Evolutionary conservation across 441 rosid species (phyloP), one percentile per base, ranked within the genome.

Genomic region (Kokia cookei): DNA sequence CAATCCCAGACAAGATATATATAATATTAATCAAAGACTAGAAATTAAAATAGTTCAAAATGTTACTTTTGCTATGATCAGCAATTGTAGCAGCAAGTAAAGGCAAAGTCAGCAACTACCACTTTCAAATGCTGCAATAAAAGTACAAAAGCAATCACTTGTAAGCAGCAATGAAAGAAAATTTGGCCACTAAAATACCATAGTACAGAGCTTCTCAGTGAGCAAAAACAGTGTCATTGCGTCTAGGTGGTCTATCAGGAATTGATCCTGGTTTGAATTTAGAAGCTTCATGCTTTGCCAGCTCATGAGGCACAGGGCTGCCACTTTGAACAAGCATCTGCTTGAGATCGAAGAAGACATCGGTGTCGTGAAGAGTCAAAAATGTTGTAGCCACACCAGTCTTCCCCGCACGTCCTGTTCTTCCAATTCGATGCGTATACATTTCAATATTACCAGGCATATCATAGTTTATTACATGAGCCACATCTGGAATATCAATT

Each of bases 331-430:
- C 81, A 55, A 90, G 91, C 96, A 89, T 90, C 81, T 90, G 93
- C 86, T 87, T 89, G 51, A 90, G 90, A 86, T 90, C 96, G 72
- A 85, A 90, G 77, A 89, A 90, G 53, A 90, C 96, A 61, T 87
- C 91, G 3, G 82, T 45, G 76, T 90, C 96, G 0, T 80, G 82
- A 3, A 87, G 72, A 75, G 96, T 90, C 80, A 89, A 79, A 82
- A 90, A 90, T 47, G 96, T 90, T 14, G 96, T 90, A 22, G 98
- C 98, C 73, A 93, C 84, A 80, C 98, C 98, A 4, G 96, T 93
- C 83, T 94, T 94, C 66, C 98, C 98, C 35, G 99, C 99, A 82
- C 98, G 98, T 22, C 98, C 98, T 9, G 98, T 94, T 85, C 98
- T 87, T 59, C 98, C 98, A 62, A 93, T 94, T 72, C 98, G 96